Evolutionary conservation across 2,329 filamentous ascomycete species (phyloP), one percentile per base, ranked within the genome.

Genomic region (Leptographium procerum): DNA sequence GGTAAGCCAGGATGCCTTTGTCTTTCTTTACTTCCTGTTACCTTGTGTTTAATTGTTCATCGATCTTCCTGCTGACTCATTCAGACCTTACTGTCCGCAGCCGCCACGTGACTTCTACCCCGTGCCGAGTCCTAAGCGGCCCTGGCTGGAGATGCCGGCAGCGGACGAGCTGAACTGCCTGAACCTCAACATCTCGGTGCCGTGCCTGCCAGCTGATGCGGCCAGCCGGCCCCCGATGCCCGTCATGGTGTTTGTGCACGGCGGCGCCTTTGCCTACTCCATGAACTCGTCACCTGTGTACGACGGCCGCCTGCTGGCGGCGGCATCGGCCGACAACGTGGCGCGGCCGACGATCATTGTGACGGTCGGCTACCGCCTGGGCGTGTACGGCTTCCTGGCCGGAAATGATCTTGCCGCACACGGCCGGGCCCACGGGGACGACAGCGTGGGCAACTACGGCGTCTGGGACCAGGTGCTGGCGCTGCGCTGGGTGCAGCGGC

Each of bases 361-460:
- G 26, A 65, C 66, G 4, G 59, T 68, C 48, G 66, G 66, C 59
- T 76, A 77, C 58, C 73, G 77, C 6, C 47, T 61, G 26, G 57
- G 57, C 57, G 57, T 57, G 9, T 57, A 78, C 22, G 78, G 77
- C 1, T 81, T 77, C 61, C 68, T 81, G 8, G 71, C 75, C 0
- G 51, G 60, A 16, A n/a, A 13, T 1, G 60, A 61, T 9, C 24
- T 61, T 9, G 43, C 26, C 10, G 47, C 19, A 6, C 24, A 48
- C 19, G 22, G 19, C 24, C n/a, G 11, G 13, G 34, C 47, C 8
- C 14, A 50, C 48, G 50, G 56, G 24, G 58, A 60, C 1, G 31
- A 24, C 2, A 58, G 57, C n/a, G 34, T 31, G 4, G 57, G 57
- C 55, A 61, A 61, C 56, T 33, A 57, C 40, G 58, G 58, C 28